Conservation (phyloP, 495 filamentous ascomycete species). For the Penicillium waksmanii region DNA sequence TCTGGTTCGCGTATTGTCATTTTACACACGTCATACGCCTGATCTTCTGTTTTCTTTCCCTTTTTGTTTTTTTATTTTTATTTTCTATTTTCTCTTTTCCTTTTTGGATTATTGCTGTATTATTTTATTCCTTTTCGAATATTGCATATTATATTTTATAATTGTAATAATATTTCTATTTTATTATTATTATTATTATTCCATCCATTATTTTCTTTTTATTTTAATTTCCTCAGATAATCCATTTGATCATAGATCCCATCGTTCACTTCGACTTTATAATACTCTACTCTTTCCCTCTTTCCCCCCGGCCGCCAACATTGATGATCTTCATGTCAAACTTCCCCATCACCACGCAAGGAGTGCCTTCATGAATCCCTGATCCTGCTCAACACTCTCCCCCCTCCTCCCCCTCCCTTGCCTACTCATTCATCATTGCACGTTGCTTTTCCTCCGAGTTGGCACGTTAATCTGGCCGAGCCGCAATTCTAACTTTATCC, state of each 20-base stretch:
- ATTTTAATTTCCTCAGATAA: conserved; percentile 9
- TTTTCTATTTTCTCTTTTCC: conserved; percentile 17
- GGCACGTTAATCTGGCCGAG: conserved; percentile 29
- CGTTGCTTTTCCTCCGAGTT: conserved; percentile 27
- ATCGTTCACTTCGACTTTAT: conserved; percentile 4
- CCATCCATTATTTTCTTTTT: conserved; percentile 18
- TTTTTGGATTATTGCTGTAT: conserved; percentile 6
- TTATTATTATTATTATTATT: conserved; percentile 10
- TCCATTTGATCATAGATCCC: conserved; percentile 5
- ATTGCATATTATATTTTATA: too few species aligned
- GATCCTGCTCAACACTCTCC: not conserved
- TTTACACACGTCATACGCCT: conserved; percentile 2
- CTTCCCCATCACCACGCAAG: conserved; percentile 6
- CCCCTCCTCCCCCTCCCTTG: conserved; percentile 16
- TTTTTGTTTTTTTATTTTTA: conserved; percentile 22
- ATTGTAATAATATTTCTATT: too few species aligned
- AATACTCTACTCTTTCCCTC: conserved; percentile 4
- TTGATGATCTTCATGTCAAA: conserved; percentile 1
- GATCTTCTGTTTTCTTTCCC: not conserved
- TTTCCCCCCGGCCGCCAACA: not conserved
- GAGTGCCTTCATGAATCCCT: conserved; percentile 21
- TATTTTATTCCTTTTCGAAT: conserved; percentile 15
- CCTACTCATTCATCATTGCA: conserved; percentile 17
- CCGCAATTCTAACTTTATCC: conserved; percentile 33
- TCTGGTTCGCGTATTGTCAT: conserved; percentile 5